Percentiles rank a stretch among this genome's conserved stretches.
phyloP scores from a whole-genome alignment of 2,329 filamentous ascomycete genomes.

The Botrytis aclada region DNA sequence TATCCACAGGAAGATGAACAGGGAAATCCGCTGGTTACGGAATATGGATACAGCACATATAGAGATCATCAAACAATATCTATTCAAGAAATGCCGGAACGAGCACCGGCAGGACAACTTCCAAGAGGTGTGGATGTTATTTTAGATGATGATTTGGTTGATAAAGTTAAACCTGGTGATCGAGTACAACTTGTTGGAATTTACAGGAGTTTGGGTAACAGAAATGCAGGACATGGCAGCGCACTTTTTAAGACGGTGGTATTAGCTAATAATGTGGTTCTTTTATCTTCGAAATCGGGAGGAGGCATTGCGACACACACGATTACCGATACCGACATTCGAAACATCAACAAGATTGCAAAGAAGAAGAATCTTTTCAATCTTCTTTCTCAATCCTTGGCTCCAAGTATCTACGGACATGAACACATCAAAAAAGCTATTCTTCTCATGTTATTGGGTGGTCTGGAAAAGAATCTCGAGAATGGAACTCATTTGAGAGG shows the following conservation, averaged over 20 bases:
- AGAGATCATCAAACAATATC: slow-evolving; percentile 96
- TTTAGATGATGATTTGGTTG: slow-evolving; percentile 92
- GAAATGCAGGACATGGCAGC: slow-evolving; percentile 86
- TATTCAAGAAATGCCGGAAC: slow-evolving; percentile 98
- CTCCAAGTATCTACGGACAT: slow-evolving; percentile 94
- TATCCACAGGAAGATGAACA: slow-evolving; percentile 94
- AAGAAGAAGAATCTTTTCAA: slow-evolving; percentile 95
- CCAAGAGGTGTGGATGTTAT: slow-evolving; percentile 95
- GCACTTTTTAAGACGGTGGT: slow-evolving; percentile 93
- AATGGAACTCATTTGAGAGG: slow-evolving; percentile 97
- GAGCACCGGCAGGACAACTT: slow-evolving; percentile 90
- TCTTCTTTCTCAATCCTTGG: slow-evolving; percentile 86
- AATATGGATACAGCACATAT: slow-evolving; percentile 95
- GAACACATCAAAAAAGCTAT: slow-evolving; percentile 98
- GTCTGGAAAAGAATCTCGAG: slow-evolving; percentile 97
- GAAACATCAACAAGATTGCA: slow-evolving; percentile 96
- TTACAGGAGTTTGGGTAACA: slow-evolving; percentile 89
- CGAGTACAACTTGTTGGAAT: slow-evolving; percentile 96
- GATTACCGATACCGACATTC: slow-evolving; percentile 94
- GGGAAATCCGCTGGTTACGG: slow-evolving; percentile 86
- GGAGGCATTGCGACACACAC: slow-evolving; percentile 87
- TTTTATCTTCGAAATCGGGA: slow-evolving; percentile 92
- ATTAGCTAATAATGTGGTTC: slow-evolving; percentile 89
- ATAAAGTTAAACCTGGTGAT: slow-evolving; percentile 92
- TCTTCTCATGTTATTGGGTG: slow-evolving; percentile 87